These are phyloP conservation scores for Diphasiastrum complanatum DNA, from an alignment of 83 land plant species.

Conservation along the genomic window DNA sequence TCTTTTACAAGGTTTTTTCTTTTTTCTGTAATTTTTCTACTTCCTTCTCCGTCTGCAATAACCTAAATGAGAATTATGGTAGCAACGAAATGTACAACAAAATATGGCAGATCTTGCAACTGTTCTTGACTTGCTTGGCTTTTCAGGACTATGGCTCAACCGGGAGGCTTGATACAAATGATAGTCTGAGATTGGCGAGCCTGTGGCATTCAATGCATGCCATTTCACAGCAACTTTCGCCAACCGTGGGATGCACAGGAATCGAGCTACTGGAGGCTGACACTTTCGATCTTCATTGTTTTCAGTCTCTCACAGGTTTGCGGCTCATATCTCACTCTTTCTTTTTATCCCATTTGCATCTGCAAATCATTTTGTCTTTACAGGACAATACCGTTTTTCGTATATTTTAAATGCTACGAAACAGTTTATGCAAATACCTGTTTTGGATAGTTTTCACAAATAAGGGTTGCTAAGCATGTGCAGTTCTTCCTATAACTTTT, in stretches of 20 bases:
- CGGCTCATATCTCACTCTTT: not conserved
- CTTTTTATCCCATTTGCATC: no score
- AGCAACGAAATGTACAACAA: no score
- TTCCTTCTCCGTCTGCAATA: not conserved
- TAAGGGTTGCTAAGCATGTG: no score
- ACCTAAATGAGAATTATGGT: not conserved
- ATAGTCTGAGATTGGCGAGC: slow-evolving; percentile 86
- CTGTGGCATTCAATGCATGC: slow-evolving; percentile 99
- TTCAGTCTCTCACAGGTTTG: slow-evolving; percentile 88
- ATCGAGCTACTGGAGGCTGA: slow-evolving; percentile 88
- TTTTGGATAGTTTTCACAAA: not conserved
- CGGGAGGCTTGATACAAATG: slow-evolving; percentile 87
- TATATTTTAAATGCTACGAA: no score
- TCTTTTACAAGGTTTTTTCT: slow-evolving; percentile 74
- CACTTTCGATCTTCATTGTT: slow-evolving; percentile 90
- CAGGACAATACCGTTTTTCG: no score
- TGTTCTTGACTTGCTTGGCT: not conserved
- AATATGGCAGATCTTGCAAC: not conserved
- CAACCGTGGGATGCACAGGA: slow-evolving; percentile 66
- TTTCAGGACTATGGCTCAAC: slow-evolving; percentile 84
- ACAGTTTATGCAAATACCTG: not conserved
- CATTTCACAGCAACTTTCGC: slow-evolving; percentile 88
- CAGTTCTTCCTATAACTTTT: not conserved
- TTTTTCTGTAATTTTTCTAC: not conserved
- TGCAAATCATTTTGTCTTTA: no score